Evolutionary conservation across 805 yeast genomes (phyloP).

Genomic region (Ogataea henricii): DNA sequence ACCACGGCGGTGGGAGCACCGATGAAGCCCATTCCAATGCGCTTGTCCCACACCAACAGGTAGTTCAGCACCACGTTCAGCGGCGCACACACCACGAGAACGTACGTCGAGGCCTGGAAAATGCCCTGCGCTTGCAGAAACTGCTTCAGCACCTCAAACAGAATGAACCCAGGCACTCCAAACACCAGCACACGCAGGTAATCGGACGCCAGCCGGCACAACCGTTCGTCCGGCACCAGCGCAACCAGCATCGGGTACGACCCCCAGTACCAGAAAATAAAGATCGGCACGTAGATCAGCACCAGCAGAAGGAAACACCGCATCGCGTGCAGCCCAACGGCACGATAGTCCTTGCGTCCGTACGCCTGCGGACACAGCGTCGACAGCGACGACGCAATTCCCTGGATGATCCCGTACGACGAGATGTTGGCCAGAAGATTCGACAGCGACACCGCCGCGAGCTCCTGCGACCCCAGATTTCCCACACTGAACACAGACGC

Average conservation of each 20-base stretch:
- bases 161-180: constrained; percentile 58
- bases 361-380: constrained; percentile 63
- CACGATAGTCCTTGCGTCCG: constrained; percentile 51
- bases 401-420: constrained; percentile 57
- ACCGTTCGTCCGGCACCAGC: constrained; percentile 47
- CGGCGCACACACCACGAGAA: constrained; percentile 55
- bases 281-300: constrained; percentile 40
- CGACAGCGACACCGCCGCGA: constrained; percentile 61
- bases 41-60: constrained; percentile 45
- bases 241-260: constrained; percentile 33
- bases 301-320: constrained; percentile 51
- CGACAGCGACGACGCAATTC: constrained; percentile 58
- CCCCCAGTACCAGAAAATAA: constrained; percentile 44
- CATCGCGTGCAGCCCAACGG: constrained; percentile 53
- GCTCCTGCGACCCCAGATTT: constrained; percentile 57
- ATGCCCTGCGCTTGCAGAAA: constrained; percentile 61
- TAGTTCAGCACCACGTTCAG: constrained; percentile 50
- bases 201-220: constrained; percentile 49
- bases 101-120: constrained; percentile 57
- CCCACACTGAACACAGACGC: constrained; percentile 59
- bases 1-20: constrained; percentile 65
- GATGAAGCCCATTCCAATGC: constrained; percentile 52
- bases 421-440: constrained; percentile 58
- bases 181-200: constrained; percentile 48
- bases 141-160: constrained; percentile 58